Percentiles rank a stretch among this genome's conserved stretches.
Conservation (phyloP, 805 yeast genomes). For the Suhomyces vadensis region DNA sequence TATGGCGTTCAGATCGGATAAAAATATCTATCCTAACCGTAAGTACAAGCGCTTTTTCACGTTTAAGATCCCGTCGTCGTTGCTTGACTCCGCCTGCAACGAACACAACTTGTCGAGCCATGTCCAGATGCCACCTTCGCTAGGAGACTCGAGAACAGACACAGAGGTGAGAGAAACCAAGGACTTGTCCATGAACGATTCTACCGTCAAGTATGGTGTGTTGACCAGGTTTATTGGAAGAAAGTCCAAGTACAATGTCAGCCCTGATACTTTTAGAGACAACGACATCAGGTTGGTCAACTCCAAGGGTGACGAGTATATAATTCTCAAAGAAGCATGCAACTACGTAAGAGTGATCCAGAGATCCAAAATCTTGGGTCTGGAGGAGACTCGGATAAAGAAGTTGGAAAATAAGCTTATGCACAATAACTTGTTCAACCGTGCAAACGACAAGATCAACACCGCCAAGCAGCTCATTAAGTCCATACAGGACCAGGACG, state of each 20-base stretch:
- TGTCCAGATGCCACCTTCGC: slow-evolving; percentile 37
- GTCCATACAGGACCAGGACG: slow-evolving; percentile 7
- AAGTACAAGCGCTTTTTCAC: slow-evolving; percentile 42
- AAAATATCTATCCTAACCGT: slow-evolving; percentile 20
- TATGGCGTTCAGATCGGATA: slow-evolving; percentile 17
- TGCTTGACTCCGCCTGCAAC: slow-evolving; percentile 40
- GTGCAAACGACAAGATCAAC: slow-evolving; percentile 31
- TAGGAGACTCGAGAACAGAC: slow-evolving; percentile 19
- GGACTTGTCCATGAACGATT: slow-evolving; percentile 30
- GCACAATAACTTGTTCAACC: slow-evolving; percentile 24
- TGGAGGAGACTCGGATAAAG: slow-evolving; percentile 17
- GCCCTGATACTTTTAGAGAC: slow-evolving; percentile 9
- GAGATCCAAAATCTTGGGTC: slow-evolving; percentile 16
- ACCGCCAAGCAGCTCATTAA: slow-evolving; percentile 23
- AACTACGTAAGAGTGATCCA: slow-evolving; percentile 30
- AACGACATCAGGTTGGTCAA: slow-evolving; percentile 29
- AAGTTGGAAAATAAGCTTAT: slow-evolving; percentile 22
- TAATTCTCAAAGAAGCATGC: slow-evolving; percentile 34
- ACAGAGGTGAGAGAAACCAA: slow-evolving; percentile 11
- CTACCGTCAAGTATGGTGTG: slow-evolving; percentile 34
- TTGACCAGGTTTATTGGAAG: slow-evolving; percentile 41
- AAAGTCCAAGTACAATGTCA: slow-evolving; percentile 32
- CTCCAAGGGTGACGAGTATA: slow-evolving; percentile 40
- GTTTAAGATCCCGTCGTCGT: slow-evolving; percentile 37
- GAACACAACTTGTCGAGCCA: slow-evolving; percentile 33